Evolutionary conservation across 1,284 basidiomycete genomes (phyloP), one percentile per base, ranked within the genome.

Genomic region (Bondarzewia mesenterica): DNA sequence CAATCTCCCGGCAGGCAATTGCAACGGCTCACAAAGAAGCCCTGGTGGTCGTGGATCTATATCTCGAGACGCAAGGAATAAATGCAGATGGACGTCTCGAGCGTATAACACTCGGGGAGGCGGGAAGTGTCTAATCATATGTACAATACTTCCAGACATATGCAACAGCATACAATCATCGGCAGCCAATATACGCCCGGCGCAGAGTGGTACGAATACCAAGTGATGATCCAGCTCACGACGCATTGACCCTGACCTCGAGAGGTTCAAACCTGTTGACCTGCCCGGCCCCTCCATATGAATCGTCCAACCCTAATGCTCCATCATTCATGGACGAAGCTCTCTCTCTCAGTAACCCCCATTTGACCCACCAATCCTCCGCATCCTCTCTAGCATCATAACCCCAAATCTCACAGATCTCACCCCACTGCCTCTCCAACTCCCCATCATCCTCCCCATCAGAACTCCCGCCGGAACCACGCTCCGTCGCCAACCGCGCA

Each of bases 351-450:
- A 49, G 26, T 18, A 49, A 20, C 12, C 48, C 48, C 48, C 48
- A 49, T 16, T 44, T 42, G 22, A 49, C 48, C 48, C 48, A 49
- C 48, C 48, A 49, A 36, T 49, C 48, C 22, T 49, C 52, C 7
- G 51, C 55, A 12, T 54, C 55, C 22, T 57, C 55, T 12, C 41
- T 16, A 15, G 54, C 54, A 26, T 50, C 42, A 42, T 57, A 54
- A 10, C 42, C 48, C 41, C 54, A 58, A 16, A 54, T 35, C 42
- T 50, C 50, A 4, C 52, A 41, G 39, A 57, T 48, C n/a, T 49
- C 55, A 22, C 44, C 54, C 46, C 52, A 55, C 49, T 57, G 52
- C 22, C 44, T 47, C 37, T 50, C 42, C 32, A 58, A 25, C 37
- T 49, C 36, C 20, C 48, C 51, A 20, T 57, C 57, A 38, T 56